Percentiles rank a stretch among this genome's conserved stretches.
phyloP scores from a whole-genome alignment of 2,329 filamentous ascomycete species.

The Penicillium sp. region DNA sequence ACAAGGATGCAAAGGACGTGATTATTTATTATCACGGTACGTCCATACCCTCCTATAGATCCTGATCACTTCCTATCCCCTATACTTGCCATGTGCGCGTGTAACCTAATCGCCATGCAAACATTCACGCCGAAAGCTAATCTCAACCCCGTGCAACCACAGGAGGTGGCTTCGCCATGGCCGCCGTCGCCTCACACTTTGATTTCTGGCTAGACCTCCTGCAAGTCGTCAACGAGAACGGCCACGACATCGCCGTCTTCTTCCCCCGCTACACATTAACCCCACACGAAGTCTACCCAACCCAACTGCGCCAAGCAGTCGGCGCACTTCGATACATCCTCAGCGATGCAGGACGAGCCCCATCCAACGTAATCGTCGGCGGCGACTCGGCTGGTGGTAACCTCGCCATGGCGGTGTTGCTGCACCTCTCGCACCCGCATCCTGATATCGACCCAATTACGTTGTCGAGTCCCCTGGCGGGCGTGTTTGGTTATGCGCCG shows the following conservation, averaged over 20 bases:
- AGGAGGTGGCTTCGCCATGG: conserved; percentile 62
- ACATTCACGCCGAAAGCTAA: conserved; percentile 14
- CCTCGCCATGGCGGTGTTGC: conserved; percentile 41
- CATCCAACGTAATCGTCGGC: conserved; percentile 44
- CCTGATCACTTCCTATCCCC: not conserved
- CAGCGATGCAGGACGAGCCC: conserved; percentile 37
- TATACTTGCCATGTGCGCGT: not conserved
- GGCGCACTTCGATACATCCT: conserved; percentile 49
- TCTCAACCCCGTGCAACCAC: conserved; percentile 4
- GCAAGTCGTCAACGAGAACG: conserved; percentile 45
- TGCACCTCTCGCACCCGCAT: conserved; percentile 59
- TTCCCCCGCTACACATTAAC: conserved; percentile 62
- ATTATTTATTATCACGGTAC: conserved; percentile 48
- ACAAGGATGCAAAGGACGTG: conserved; percentile 47
- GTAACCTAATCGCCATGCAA: conserved; percentile 9
- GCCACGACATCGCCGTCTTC: conserved; percentile 55
- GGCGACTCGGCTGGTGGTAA: conserved; percentile 52
- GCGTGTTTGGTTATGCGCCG: conserved; percentile 59
- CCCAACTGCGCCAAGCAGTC: conserved; percentile 47
- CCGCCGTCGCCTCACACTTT: conserved; percentile 51
- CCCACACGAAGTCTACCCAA: conserved; percentile 46
- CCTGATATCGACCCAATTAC: conserved; percentile 53
- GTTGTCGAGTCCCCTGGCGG: conserved; percentile 48
- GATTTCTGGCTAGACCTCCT: conserved; percentile 53
- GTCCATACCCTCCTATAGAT: conserved; percentile 1